Evolutionary conservation across 495 filamentous ascomycete genomes (phyloP).

Genomic region (Penicillium angulare): DNA sequence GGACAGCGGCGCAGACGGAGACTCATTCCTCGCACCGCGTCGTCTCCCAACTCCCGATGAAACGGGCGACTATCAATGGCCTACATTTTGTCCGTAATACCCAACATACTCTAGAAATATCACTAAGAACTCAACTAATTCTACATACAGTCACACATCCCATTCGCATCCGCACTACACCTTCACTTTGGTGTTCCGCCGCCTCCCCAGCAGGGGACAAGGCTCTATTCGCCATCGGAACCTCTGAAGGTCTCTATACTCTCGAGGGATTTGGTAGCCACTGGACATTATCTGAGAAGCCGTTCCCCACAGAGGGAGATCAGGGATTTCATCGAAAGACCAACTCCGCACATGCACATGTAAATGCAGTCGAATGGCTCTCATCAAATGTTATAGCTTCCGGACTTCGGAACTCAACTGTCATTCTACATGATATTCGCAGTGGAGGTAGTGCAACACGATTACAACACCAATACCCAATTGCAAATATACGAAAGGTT

Average conservation of each 20-base stretch:
- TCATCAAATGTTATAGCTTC: slow-evolving; percentile 35
- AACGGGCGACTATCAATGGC: too few species aligned
- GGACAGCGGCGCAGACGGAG: slow-evolving; percentile 37
- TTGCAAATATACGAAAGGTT: slow-evolving; percentile 37
- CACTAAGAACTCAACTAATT: too few species aligned
- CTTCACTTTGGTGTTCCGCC: slow-evolving; percentile 41
- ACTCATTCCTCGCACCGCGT: slow-evolving; percentile 12
- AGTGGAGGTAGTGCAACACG: slow-evolving; percentile 31
- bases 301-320: slow-evolving; percentile 15
- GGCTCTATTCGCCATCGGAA: slow-evolving; percentile 40
- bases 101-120: slow-evolving; percentile 13
- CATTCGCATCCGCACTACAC: too few species aligned
- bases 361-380: slow-evolving; percentile 43
- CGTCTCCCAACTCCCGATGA: too few species aligned
- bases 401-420: slow-evolving; percentile 34
- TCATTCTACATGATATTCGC: slow-evolving; percentile 40
- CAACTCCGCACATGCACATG: slow-evolving; percentile 30
- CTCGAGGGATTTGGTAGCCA: slow-evolving; percentile 28
- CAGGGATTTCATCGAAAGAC: slow-evolving; percentile 18
- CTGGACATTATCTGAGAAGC: slow-evolving; percentile 35
- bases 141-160: too few species aligned
- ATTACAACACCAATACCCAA: slow-evolving; percentile 34
- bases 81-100: too few species aligned
- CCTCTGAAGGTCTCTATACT: slow-evolving; percentile 41
- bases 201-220: slow-evolving; percentile 27